Conservation (phyloP, 1,284 basidiomycete genomes). For the Cutaneotrichosporon sp. region DNA sequence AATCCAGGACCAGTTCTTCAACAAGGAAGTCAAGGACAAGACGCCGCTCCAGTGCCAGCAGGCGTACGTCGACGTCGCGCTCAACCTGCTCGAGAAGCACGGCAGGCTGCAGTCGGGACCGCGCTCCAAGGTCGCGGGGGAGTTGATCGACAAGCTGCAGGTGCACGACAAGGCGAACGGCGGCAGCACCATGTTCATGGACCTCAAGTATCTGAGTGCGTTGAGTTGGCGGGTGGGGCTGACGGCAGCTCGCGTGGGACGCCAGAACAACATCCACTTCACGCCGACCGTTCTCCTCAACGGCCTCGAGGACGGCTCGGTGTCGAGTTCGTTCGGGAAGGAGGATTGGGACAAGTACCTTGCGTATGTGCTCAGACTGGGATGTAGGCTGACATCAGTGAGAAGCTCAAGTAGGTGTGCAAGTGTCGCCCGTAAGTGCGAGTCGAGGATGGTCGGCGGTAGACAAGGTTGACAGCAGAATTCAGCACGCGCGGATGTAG, state of each 20-base stretch:
- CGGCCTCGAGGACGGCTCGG: slow-evolving; percentile 70
- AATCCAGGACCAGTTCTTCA: slow-evolving; percentile 61
- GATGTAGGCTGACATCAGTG: slow-evolving; percentile 2
- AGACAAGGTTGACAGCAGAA: not conserved
- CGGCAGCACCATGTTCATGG: slow-evolving; percentile 52
- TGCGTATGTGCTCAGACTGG: slow-evolving; percentile 35
- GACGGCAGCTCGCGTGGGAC: slow-evolving; percentile 65
- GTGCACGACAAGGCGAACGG: slow-evolving; percentile 35
- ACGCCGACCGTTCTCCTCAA: slow-evolving; percentile 84
- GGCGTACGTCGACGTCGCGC: slow-evolving; percentile 47
- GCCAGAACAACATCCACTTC: slow-evolving; percentile 89
- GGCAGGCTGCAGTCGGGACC: slow-evolving; percentile 29
- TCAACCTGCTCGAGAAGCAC: slow-evolving; percentile 38
- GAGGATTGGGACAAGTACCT: slow-evolving; percentile 83
- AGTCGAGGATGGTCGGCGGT: too few relatives aligned
- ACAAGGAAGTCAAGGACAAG: slow-evolving; percentile 65
- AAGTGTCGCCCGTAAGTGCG: too few relatives aligned
- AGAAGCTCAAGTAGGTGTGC: slow-evolving; percentile 11
- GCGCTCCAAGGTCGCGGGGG: slow-evolving; percentile 24
- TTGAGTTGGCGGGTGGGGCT: too few relatives aligned
- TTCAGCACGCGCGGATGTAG: not conserved
- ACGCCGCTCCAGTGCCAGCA: slow-evolving; percentile 45
- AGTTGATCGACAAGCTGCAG: slow-evolving; percentile 33
- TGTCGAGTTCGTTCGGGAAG: slow-evolving; percentile 77
- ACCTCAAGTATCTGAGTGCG: slow-evolving; percentile 15